Base-by-base conservation (phyloP, 2,329 filamentous ascomycete genomes). In the Fusarium illudens region DNA sequence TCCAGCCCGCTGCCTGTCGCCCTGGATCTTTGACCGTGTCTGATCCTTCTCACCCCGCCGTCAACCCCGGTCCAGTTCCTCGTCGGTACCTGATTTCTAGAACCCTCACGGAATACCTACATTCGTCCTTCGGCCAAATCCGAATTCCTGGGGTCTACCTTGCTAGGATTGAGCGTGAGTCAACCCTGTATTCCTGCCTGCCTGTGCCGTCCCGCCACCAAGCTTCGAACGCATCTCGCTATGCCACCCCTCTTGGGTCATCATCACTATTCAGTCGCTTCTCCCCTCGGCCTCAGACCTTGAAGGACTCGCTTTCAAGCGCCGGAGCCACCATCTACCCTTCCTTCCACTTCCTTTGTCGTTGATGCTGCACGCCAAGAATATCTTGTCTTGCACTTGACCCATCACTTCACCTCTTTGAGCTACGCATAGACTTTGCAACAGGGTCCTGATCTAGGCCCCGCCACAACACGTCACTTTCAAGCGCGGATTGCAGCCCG, bases 381-480 rank as follows among this genome's bases (percentile, higher is more conserved):
- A 42, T 32, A 50, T 32, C 37, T 49, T 33, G 5, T 30, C 36
- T 54, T 46, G 29, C 44, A 58, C 48, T 58, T 62, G 49, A 56
- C 32, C 37, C 32, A 34, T 50, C 50, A 57, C 39, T 48, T 51
- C 36, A 60, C 51, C 53, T n/a, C 58, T 64, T 59, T 60, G 52
- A 58, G 29, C 32, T 71, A 57, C 56, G 65, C 60, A 59, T 62
- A 50, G 52, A 48, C 56, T 63, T 50, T 51, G 51, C 59, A 50
- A 62, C 64, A 60, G 51, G 68, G 52, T 71, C 60, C 62, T 69
- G 59, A 68, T 70, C 61, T 66, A 37, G 67, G 64, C 63, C 70
- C 70, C 67, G 71, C 71, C 71, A 73, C 68, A 72, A 71, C 71
- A 73, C 71, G 65, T 69, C 67, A 71, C 67, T 72, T 70, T 65